Evolutionary conservation across 1,284 basidiomycete genomes (phyloP).

Genomic region (Melampsora larici-populina): DNA sequence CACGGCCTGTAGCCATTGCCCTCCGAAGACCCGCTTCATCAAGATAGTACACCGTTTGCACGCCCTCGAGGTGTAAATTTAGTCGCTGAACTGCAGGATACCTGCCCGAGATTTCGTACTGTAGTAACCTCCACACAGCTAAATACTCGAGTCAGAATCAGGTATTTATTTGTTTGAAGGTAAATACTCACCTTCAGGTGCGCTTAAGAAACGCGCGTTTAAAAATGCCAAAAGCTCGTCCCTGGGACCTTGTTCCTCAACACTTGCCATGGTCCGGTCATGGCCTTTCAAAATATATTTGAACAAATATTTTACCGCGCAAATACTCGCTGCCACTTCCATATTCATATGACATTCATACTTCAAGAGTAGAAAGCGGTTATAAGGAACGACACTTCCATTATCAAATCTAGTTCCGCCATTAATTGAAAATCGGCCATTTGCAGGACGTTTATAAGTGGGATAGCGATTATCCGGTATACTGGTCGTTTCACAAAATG

Average conservation of each 20-base stretch:
- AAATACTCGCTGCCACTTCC: too few relatives aligned
- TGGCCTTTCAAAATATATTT: conserved; percentile 60
- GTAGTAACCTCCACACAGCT: neutral
- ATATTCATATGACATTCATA: too few relatives aligned
- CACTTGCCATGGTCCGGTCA: conserved; percentile 53
- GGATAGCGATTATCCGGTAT: conserved; percentile 46
- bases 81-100: neutral
- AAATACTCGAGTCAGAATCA: neutral
- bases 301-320: conserved; percentile 57
- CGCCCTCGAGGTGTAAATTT: neutral
- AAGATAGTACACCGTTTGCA: neutral
- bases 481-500: conserved; percentile 53
- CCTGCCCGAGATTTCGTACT: neutral
- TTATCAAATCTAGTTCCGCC: too few relatives aligned
- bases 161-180: conserved; percentile 54
- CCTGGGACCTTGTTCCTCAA: neutral
- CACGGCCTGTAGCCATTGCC: neutral
- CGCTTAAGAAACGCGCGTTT: conserved; percentile 56
- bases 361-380: too few relatives aligned
- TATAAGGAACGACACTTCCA: too few relatives aligned
- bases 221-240: conserved; percentile 56
- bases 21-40: neutral
- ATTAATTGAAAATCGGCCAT: too few relatives aligned
- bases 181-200: conserved; percentile 55
- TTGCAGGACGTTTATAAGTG: too few relatives aligned